These are phyloP conservation scores for Sporothrix schenckii DNA, from an alignment of 2,329 filamentous ascomycete genomes.

Conservation along the genomic window DNA sequence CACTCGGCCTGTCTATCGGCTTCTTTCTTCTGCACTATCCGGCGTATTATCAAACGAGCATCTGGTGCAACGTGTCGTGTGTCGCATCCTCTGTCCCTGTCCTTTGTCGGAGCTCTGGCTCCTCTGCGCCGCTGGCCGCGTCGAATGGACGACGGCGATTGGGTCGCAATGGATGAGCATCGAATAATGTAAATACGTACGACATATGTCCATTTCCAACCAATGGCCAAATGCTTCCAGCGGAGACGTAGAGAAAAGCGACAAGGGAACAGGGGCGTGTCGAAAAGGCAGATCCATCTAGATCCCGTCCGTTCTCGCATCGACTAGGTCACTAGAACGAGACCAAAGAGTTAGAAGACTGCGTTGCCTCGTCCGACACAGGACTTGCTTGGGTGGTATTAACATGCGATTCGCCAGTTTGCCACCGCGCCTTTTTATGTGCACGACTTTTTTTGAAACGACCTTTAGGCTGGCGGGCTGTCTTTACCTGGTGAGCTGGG, in stretches of 20 bases:
- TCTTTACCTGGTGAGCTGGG: background rate
- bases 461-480: background rate
- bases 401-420: conserved; percentile 13
- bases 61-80: background rate
- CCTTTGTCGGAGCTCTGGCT: conserved; percentile 14
- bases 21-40: background rate
- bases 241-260: too few relatives aligned
- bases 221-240: too few relatives aligned
- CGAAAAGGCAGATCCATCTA: conserved; percentile 24
- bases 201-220: too few relatives aligned
- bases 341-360: background rate
- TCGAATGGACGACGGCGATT: conserved; percentile 3
- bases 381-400: background rate
- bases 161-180: background rate
- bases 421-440: background rate
- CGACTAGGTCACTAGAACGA: background rate
- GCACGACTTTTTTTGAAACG: too few relatives aligned
- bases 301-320: conserved; percentile 26
- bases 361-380: conserved; percentile 14
- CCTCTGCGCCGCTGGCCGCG: background rate
- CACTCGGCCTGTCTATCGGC: conserved; percentile 20
- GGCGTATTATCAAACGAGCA: background rate
- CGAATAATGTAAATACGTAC: conserved; percentile 23
- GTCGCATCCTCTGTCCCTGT: background rate
- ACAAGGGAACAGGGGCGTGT: background rate